phyloP scores from a whole-genome alignment of 108 stramenopile genomes.

The Nitzschia inconspicua region DNA sequence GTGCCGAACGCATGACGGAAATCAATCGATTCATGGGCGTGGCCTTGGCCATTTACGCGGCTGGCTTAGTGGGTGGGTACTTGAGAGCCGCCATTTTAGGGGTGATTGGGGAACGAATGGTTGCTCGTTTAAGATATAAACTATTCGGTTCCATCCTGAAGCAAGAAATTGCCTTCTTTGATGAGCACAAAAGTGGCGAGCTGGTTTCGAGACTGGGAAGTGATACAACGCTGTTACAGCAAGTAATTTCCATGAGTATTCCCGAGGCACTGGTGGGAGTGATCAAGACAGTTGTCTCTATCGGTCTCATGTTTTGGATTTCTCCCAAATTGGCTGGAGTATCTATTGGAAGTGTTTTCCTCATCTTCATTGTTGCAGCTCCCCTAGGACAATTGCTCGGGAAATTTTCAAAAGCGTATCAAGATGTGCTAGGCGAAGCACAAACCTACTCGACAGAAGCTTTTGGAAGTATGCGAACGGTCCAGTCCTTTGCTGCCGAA shows the following conservation, averaged over 20 bases:
- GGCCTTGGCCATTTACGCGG: slow-evolving; percentile 21
- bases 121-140: slow-evolving; percentile 56
- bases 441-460: slow-evolving; percentile 70
- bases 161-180: slow-evolving; percentile 87
- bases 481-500: slow-evolving; percentile 79
- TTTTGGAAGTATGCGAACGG: slow-evolving; percentile 67
- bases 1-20: slow-evolving; percentile 20
- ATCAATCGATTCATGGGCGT: slow-evolving; percentile 45
- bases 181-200: slow-evolving; percentile 73
- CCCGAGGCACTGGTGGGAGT: slow-evolving; percentile 52
- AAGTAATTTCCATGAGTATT: slow-evolving; percentile 40
- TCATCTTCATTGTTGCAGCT: slow-evolving; percentile 40
- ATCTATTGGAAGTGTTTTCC: slow-evolving; percentile 44
- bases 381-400: slow-evolving; percentile 54
- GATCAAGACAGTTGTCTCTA: slow-evolving; percentile 37
- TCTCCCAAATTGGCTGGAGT: slow-evolving; percentile 57
- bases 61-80: slow-evolving; percentile 39
- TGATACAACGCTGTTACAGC: slow-evolving; percentile 71
- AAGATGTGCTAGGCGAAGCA: slow-evolving; percentile 66
- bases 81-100: slow-evolving; percentile 42
- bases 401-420: slow-evolving; percentile 53
- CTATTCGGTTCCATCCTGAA: slow-evolving; percentile 54
- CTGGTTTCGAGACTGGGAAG: slow-evolving; percentile 59
- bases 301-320: slow-evolving; percentile 69
- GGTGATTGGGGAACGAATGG: slow-evolving; percentile 67